Evolutionary conservation across 495 filamentous ascomycete genomes (phyloP), one percentile per base, ranked within the genome.

Genomic region (Penicillium paxilli): DNA sequence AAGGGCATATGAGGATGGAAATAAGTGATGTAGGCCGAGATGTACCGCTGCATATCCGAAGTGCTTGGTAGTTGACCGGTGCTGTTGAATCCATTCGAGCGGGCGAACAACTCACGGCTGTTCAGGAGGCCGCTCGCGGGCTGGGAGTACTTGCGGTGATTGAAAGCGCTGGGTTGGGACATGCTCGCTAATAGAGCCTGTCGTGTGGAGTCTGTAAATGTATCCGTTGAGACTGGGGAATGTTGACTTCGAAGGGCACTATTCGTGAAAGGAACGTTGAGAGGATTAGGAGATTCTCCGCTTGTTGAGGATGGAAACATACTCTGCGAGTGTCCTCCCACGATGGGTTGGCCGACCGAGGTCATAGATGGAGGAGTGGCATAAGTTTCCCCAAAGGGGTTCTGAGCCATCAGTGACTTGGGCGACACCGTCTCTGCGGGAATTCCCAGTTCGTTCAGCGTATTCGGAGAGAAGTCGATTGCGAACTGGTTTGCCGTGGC

Each of bases 1-100:
- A 98, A 96, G 19, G 95, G 95, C 33, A 95, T 70, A 68, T 98
- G 94, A 3, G 95, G 94, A 64, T 97, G 95, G 60, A 96, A 96
- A 66, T 92, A 96, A 60, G 87, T 86, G 56, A 98, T 87, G 75
- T 98, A 98, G 47, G 92, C 88, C 35, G 84, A 83, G 52, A 98
- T 88, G 67, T 90, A 98, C 58, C 94, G 89, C 66, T 96, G 91
- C 53, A 98, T 84, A 66, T 98, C 92, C 57, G 83, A 79, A n/a
- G 92, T 96, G 70, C 83, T 93, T 28, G 95, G 94, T 42, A 98
- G 70, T 63, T 80, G 75, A 62, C 83, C 78, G 63, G 75, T 62
- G 57, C 65, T 69, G 70, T 69, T 80, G 69, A 71, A 70, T 55
- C 64, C 68, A 55, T 67, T 72, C n/a, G 75, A 71, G 55, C 75